Evolutionary conservation across 2,329 filamentous ascomycete genomes (phyloP), one percentile per base, ranked within the genome.

Genomic region (Aspergillus fructus): DNA sequence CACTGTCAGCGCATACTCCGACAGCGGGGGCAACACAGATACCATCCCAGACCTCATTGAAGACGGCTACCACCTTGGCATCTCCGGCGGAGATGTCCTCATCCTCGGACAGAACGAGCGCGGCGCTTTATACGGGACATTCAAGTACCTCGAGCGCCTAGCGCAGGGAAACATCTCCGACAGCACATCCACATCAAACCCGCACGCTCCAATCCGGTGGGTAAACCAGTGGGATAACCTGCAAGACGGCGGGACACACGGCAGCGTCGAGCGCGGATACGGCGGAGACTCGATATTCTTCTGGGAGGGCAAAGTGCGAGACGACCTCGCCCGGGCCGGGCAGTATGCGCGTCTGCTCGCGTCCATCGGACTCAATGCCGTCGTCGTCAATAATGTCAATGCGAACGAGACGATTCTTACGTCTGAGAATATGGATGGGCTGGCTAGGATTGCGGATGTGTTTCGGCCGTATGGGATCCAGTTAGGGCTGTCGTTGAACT

Each of bases 141-240:
- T 89, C 64, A 83, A 88, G 60, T 90, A 89, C 61, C 78, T 90
- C 9, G 86, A 84, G 1, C 79, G 82, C 69, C 75, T 90, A n/a
- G 84, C 81, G 0, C 85, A 86, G 67, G 82, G 80, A 23, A 81
- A 86, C 46, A 75, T 84, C 58, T 77, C 78, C 0, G 63, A 76
- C 1, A 76, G 79, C 0, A 68, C 79, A 4, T 79, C 79, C 47
- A 72, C 79, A 2, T 80, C 79, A 8, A 88, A 82, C 61, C 86
- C 86, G 0, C 78, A 80, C 56, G 84, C 82, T 0, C 83, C 83
- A 0, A 82, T 90, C 42, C 80, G 88, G 61, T 90, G 87, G 88
- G 81, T 85, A 0, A 90, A 90, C 65, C 83, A 90, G 62, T 90
- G 88, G 88, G 86, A 90, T 67, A 89, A 90, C 62, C 76, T 90